Evolutionary conservation across 495 filamentous ascomycete genomes (phyloP).

Genomic region (Neurospora sp.): DNA sequence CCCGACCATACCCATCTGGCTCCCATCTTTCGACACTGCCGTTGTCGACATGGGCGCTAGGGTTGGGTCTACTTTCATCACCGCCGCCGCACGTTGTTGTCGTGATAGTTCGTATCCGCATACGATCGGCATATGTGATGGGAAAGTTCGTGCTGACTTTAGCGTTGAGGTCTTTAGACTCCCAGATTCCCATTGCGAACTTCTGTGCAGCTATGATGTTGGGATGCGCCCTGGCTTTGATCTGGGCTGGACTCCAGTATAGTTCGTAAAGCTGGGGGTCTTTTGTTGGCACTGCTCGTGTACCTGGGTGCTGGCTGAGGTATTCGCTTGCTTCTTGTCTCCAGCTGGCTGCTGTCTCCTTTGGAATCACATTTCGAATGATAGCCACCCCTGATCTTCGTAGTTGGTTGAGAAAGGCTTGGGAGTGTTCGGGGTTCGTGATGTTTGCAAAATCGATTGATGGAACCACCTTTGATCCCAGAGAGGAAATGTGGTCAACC

Average conservation of each 20-base stretch:
- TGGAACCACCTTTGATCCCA: conserved; percentile 41
- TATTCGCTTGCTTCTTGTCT: conserved; percentile 46
- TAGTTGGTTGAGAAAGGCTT: conserved; percentile 35
- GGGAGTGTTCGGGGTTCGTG: conserved; percentile 32
- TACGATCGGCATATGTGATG: conserved; percentile 66
- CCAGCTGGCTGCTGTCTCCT: conserved; percentile 41
- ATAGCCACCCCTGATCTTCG: conserved; percentile 51
- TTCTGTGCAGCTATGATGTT: conserved; percentile 61
- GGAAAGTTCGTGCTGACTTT: conserved; percentile 51
- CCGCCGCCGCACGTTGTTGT: not conserved
- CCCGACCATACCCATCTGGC: conserved; percentile 61
- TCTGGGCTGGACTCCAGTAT: conserved; percentile 73
- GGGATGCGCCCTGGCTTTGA: conserved; percentile 63
- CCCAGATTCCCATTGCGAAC: conserved; percentile 70
- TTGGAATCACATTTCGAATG: conserved; percentile 49
- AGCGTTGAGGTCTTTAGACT: conserved; percentile 52
- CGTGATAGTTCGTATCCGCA: conserved; percentile 47
- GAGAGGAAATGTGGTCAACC: conserved; percentile 34
- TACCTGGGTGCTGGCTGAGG: conserved; percentile 41
- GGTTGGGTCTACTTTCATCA: not conserved
- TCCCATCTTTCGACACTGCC: conserved; percentile 87
- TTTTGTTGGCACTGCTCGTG: conserved; percentile 25
- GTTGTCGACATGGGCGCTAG: conserved; percentile 56
- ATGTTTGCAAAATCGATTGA: conserved; percentile 52
- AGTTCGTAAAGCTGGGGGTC: conserved; percentile 64